phyloP scores from a whole-genome alignment of 495 filamentous ascomycete genomes.

The Talaromyces thailandensis region DNA sequence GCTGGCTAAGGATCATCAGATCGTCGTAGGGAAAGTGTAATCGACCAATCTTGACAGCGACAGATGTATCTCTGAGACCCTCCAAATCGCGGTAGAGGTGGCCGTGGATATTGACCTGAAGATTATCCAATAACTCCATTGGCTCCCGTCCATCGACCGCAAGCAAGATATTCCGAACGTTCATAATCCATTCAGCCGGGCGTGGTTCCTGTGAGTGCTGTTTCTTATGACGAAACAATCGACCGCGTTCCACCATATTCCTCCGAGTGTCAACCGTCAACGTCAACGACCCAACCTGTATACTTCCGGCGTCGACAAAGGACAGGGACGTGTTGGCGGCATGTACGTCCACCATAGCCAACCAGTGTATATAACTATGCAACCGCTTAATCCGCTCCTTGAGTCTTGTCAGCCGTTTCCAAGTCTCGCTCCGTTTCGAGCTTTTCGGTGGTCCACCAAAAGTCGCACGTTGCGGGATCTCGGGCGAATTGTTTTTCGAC shows the following conservation, averaged over 20 bases:
- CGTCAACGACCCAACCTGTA: slow-evolving; percentile 77
- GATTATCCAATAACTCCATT: slow-evolving; percentile 82
- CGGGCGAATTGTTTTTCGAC: slow-evolving; percentile 12
- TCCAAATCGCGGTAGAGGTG: slow-evolving; percentile 82
- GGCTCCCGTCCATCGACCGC: slow-evolving; percentile 76
- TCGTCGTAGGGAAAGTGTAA: slow-evolving; percentile 90
- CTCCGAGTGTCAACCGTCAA: slow-evolving; percentile 83
- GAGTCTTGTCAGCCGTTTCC: slow-evolving; percentile 62
- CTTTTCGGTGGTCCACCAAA: slow-evolving; percentile 14
- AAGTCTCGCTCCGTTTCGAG: slow-evolving; percentile 56
- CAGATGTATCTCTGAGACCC: slow-evolving; percentile 80
- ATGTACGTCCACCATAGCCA: slow-evolving; percentile 84
- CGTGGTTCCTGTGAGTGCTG: slow-evolving; percentile 60
- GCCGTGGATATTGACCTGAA: slow-evolving; percentile 82
- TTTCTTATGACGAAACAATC: slow-evolving; percentile 79
- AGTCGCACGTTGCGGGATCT: slow-evolving; percentile 9
- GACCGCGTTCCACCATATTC: slow-evolving; percentile 83
- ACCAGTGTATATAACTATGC: slow-evolving; percentile 80
- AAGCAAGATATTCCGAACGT: slow-evolving; percentile 76
- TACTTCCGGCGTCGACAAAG: slow-evolving; percentile 68
- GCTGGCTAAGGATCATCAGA: slow-evolving; percentile 50
- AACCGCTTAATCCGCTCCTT: slow-evolving; percentile 81
- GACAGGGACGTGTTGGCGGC: slow-evolving; percentile 68
- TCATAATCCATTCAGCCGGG: slow-evolving; percentile 92
- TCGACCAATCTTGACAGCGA: slow-evolving; percentile 83